Percentiles rank a stretch among this genome's conserved stretches.
Conservation (phyloP, 2,329 filamentous ascomycete species). For the Colletotrichum liaoningense region DNA sequence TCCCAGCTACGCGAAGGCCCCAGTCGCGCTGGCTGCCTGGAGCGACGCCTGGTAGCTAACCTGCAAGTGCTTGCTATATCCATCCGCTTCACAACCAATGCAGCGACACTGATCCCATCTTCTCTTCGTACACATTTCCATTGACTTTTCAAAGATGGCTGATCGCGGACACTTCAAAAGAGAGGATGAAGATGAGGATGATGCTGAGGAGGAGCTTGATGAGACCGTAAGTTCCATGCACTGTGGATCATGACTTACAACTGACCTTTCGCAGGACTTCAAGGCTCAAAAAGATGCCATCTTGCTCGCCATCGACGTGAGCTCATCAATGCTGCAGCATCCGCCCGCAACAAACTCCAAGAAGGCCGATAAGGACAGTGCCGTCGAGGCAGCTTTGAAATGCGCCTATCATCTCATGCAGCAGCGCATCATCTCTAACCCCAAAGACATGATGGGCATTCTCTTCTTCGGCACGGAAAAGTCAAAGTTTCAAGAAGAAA, state of each 20-base stretch:
- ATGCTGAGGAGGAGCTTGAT: constrained; percentile 69
- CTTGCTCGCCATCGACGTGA: constrained; percentile 95
- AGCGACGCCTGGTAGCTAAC: background rate
- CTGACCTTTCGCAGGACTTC: constrained; percentile 71
- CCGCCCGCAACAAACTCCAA: constrained; percentile 75
- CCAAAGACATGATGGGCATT: constrained; percentile 97
- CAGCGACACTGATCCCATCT: background rate
- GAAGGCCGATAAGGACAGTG: constrained; percentile 82
- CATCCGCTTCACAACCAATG: background rate
- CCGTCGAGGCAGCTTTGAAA: constrained; percentile 86
- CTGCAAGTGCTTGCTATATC: background rate
- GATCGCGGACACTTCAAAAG: constrained; percentile 58
- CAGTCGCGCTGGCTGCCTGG: constrained; percentile 34
- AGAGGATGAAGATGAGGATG: constrained; percentile 68
- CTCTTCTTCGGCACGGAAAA: constrained; percentile 90
- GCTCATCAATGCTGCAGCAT: constrained; percentile 82
- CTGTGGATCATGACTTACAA: constrained; percentile 21
- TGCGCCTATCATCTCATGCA: constrained; percentile 97
- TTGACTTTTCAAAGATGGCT: constrained; percentile 41
- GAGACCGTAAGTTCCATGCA: constrained; percentile 63
- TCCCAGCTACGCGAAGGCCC: background rate
- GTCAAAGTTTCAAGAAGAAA: constrained; percentile 80
- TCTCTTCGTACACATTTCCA: background rate
- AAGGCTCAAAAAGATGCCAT: constrained; percentile 96
- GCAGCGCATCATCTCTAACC: constrained; percentile 96